phyloP scores from a whole-genome alignment of 441 rosid genomes.

The Pelargonium australe region DNA sequence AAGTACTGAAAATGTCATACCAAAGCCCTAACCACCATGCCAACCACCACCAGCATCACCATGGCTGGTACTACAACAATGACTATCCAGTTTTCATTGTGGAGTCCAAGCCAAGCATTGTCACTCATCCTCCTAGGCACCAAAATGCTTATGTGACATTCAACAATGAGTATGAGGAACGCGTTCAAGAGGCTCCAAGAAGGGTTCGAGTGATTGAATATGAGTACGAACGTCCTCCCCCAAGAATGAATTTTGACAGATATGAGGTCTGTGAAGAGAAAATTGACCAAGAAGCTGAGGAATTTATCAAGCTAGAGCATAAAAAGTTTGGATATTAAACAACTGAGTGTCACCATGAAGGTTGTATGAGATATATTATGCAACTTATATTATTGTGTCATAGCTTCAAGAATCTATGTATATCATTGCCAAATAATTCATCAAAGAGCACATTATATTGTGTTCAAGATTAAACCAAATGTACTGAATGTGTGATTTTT shows the following conservation, averaged over 20 bases:
- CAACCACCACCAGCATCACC: background rate
- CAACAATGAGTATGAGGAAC: background rate
- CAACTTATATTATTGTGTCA: background rate
- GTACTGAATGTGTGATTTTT: too few species aligned
- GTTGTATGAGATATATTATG: background rate
- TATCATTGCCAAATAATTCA: background rate
- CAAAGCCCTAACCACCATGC: background rate
- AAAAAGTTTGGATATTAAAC: background rate
- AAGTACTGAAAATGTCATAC: background rate
- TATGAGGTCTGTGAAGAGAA: background rate
- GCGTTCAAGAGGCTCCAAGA: background rate
- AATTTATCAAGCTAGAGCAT: background rate
- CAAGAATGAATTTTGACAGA: background rate
- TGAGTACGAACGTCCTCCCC: background rate
- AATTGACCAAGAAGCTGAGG: conserved; percentile 6
- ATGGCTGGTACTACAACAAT: background rate
- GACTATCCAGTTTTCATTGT: background rate
- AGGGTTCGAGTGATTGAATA: conserved; percentile 6
- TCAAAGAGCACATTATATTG: background rate
- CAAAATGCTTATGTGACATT: conserved; percentile 3
- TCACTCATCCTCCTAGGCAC: background rate
- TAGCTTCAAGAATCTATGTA: background rate
- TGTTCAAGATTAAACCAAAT: background rate
- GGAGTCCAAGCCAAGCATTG: conserved; percentile 1
- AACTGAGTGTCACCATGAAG: too few species aligned